These are phyloP conservation scores for Teratosphaeria zuluensis DNA, from an alignment of 2,329 filamentous ascomycete genomes.

Conservation along the genomic window DNA sequence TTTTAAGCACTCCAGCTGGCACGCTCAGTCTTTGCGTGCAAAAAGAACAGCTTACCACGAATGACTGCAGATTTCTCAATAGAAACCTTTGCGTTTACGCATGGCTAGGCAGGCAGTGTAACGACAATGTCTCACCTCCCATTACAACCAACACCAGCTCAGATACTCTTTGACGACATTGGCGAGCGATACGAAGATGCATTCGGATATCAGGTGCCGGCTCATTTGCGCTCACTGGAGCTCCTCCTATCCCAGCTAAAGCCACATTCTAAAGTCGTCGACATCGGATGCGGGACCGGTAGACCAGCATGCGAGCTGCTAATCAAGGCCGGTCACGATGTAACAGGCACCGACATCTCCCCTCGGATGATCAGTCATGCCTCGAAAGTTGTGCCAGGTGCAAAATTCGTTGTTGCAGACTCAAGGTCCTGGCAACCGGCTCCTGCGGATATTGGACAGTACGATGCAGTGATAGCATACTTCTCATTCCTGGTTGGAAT, in stretches of 20 bases:
- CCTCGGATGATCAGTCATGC: not conserved
- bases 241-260: not conserved
- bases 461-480: slow-evolving; percentile 5
- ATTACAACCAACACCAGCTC: not conserved
- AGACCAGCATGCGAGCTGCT: not conserved
- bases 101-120: not conserved
- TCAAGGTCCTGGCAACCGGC: slow-evolving; percentile 5
- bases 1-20: not conserved
- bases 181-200: not conserved
- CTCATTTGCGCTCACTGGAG: not conserved
- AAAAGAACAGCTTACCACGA: not conserved
- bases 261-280: not conserved
- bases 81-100: not conserved
- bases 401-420: slow-evolving; percentile 1
- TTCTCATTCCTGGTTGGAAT: slow-evolving; percentile 7
- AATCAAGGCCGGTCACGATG: not conserved
- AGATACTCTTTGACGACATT: not conserved
- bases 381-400: not conserved
- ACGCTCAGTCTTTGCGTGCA: not conserved
- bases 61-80: not conserved
- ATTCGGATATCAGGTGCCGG: not conserved
- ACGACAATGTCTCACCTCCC: not conserved
- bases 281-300: not conserved
- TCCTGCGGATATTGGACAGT: not conserved
- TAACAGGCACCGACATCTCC: not conserved